Evolutionary conservation across 1,284 basidiomycete species (phyloP).

Genomic region (Rhodofomes roseus): DNA sequence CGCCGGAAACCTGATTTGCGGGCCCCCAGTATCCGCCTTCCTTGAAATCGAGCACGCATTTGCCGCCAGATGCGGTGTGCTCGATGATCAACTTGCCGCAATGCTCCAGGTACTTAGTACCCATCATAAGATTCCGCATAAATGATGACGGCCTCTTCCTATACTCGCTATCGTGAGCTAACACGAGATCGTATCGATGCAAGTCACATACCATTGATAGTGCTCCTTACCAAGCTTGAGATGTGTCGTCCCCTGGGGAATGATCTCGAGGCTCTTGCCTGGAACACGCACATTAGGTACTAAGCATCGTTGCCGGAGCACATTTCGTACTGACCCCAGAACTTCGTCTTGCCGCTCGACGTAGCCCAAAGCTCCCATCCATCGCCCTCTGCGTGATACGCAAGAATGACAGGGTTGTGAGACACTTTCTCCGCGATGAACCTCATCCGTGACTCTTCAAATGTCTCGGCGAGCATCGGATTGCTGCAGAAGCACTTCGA

Average conservation of each 20-base stretch:
- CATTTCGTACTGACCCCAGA: slow-evolving; percentile 65
- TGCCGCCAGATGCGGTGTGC: slow-evolving; percentile 50
- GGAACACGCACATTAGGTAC: slow-evolving; percentile 19
- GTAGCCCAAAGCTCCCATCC: slow-evolving; percentile 74
- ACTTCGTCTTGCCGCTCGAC: slow-evolving; percentile 79
- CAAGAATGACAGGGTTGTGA: slow-evolving; percentile 82
- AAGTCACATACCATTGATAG: slow-evolving; percentile 58
- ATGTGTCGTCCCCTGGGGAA: slow-evolving; percentile 68
- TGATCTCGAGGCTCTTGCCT: slow-evolving; percentile 85
- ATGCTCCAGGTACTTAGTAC: slow-evolving; percentile 87
- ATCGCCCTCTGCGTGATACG: slow-evolving; percentile 78
- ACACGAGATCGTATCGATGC: background rate
- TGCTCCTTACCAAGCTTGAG: slow-evolving; percentile 61
- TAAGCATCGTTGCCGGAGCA: background rate
- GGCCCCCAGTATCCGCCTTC: slow-evolving; percentile 79
- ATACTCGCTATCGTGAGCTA: background rate
- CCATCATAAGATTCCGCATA: slow-evolving; percentile 86
- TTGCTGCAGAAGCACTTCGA: slow-evolving; percentile 47
- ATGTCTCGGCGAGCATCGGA: slow-evolving; percentile 87
- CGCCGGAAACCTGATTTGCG: slow-evolving; percentile 71
- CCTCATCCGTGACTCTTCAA: slow-evolving; percentile 75
- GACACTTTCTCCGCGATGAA: slow-evolving; percentile 88
- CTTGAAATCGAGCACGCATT: slow-evolving; percentile 78
- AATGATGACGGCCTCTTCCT: slow-evolving; percentile 87
- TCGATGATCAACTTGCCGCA: slow-evolving; percentile 71